Evolutionary conservation across 1,139 yeast genomes (phyloP).

Genomic region (Pichia sp.): DNA sequence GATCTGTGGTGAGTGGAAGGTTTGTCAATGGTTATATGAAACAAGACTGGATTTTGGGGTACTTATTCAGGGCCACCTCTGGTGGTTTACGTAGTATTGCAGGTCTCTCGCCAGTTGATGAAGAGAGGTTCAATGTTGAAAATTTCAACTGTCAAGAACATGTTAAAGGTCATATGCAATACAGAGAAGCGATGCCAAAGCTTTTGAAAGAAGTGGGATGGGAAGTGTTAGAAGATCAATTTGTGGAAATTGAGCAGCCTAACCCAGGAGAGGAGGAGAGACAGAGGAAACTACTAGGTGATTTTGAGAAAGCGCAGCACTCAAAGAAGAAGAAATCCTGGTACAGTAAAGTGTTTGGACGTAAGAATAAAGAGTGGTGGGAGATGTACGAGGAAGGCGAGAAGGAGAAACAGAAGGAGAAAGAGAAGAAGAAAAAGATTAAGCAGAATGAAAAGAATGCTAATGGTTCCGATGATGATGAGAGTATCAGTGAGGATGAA

Average conservation of each 20-base stretch:
- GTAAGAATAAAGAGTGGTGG: slow-evolving; percentile 87
- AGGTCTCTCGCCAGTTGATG: slow-evolving; percentile 72
- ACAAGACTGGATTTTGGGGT: slow-evolving; percentile 96
- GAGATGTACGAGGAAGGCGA: slow-evolving; percentile 50
- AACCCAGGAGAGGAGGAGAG: slow-evolving; percentile 83
- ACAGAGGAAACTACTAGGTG: slow-evolving; percentile 72
- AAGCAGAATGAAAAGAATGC: neutral
- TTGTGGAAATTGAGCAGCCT: slow-evolving; percentile 93
- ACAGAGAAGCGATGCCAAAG: slow-evolving; percentile 87
- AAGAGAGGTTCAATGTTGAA: slow-evolving; percentile 38
- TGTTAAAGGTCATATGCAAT: slow-evolving; percentile 96
- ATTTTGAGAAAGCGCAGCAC: slow-evolving; percentile 77
- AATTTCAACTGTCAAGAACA: slow-evolving; percentile 80
- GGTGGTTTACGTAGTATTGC: slow-evolving; percentile 91
- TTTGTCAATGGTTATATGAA: slow-evolving; percentile 87
- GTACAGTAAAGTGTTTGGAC: slow-evolving; percentile 58
- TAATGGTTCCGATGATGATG: neutral
- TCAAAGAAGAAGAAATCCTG: slow-evolving; percentile 43
- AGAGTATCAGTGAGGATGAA: neutral
- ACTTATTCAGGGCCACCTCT: slow-evolving; percentile 88
- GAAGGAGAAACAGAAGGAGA: slow-evolving; percentile 21
- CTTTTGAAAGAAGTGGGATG: slow-evolving; percentile 63
- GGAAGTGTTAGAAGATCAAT: slow-evolving; percentile 83
- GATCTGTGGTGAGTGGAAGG: slow-evolving; percentile 85
- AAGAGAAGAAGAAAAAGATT: slow-evolving; percentile 7